Base-by-base conservation (phyloP, 495 filamentous ascomycete species). In the Hypoxylon lienhwacheense region DNA sequence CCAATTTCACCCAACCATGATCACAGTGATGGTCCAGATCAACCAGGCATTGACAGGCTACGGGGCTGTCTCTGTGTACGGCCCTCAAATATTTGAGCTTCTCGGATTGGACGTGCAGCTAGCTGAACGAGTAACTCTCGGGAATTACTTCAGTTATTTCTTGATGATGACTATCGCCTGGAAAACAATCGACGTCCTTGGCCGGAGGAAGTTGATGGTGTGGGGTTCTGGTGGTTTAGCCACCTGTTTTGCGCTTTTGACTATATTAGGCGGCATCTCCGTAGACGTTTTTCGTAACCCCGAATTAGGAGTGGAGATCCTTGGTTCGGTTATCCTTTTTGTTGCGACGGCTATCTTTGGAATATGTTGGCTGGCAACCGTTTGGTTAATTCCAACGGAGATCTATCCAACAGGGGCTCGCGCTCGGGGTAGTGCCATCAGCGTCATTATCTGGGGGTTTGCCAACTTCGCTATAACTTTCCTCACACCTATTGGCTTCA, bases 361-460 rank as follows among this genome's bases (percentile, higher is more conserved):
- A 26, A 76, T 81, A 34, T 79, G 76, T 26, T 83, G 79, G 80
- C 64, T 83, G 6, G 58, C 78, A 1, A 74, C 81, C 5, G 69
- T 75, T 32, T 83, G 79, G 80, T 64, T 82, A 10, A 80, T 83
- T 41, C 80, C 80, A 2, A 83, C 80, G 1, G 79, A 83, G 53
- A 81, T 83, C 50, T 82, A 73, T 55, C 76, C 80, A 7, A 77
- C 70, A 16, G 73, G 71, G 8, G 77, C 80, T 7, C 68, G 80
- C 17, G 79, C 79, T 12, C 74, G 77, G 61, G 80, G 77, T 4
- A 72, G 74, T 21, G 75, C 78, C 33, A 68, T 81, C 35, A 72
- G 66, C 10, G 78, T 82, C 31, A 72, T 82, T 28, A 66, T 80
- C 39, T 83, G 80, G 80, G 80, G 80, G 3, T 32, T 82, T 17